Percentiles rank a stretch among this genome's conserved stretches.
Conservation (phyloP, 2,329 filamentous ascomycete species). For the Cladosporium sphaerospermum region DNA sequence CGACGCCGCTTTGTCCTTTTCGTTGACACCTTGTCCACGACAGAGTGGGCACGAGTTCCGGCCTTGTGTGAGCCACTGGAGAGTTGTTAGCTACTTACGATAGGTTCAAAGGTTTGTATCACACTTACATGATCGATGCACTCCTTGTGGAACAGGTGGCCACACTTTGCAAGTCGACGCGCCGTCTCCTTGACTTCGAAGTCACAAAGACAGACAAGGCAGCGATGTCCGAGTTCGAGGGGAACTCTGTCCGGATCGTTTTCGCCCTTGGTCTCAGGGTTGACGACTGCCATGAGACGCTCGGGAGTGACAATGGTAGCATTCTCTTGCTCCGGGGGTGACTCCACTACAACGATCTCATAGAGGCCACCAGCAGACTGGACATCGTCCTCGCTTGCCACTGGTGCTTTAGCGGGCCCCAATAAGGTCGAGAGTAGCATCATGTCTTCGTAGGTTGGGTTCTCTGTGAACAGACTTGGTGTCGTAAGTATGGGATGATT, state of each 20-base stretch:
- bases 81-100: slow-evolving; percentile 13
- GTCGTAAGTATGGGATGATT: slow-evolving; percentile 65
- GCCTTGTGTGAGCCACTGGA: slow-evolving; percentile 61
- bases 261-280: slow-evolving; percentile 18
- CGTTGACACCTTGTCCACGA: slow-evolving; percentile 52
- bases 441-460: slow-evolving; percentile 68
- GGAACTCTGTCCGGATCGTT: slow-evolving; percentile 23
- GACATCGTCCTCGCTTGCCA: slow-evolving; percentile 59
- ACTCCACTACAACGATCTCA: slow-evolving; percentile 36
- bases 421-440: slow-evolving; percentile 60
- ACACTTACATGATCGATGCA: slow-evolving; percentile 61
- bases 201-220: slow-evolving; percentile 61
- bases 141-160: slow-evolving; percentile 60
- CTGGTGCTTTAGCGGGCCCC: slow-evolving; percentile 62
- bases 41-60: slow-evolving; percentile 60
- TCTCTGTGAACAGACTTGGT: slow-evolving; percentile 64
- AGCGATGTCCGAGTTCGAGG: slow-evolving; percentile 45
- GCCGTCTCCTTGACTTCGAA: slow-evolving; percentile 58
- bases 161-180: slow-evolving; percentile 56
- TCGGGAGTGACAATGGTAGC: slow-evolving; percentile 20
- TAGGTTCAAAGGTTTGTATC: not conserved
- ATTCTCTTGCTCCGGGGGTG: slow-evolving; percentile 5
- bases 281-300: slow-evolving; percentile 29
- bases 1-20: slow-evolving; percentile 32
- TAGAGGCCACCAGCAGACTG: slow-evolving; percentile 57